phyloP scores from a whole-genome alignment of 2,329 filamentous ascomycete species.

The Aspergillus puulaauensis region DNA sequence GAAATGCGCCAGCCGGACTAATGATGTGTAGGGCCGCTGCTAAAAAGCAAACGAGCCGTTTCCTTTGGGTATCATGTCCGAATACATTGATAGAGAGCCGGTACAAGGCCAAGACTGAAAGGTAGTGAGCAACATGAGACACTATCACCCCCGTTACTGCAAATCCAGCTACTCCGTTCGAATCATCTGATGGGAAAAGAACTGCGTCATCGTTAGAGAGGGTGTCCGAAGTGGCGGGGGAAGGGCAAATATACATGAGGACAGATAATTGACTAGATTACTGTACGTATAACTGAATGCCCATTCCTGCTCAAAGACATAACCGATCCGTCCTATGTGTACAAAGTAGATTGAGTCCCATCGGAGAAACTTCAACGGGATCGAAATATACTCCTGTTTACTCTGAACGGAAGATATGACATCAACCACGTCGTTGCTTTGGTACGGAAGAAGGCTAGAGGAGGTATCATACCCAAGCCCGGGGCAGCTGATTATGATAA shows the following conservation, averaged over 20 bases:
- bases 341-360: conserved; percentile 66
- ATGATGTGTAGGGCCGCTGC: conserved; percentile 75
- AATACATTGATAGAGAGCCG: conserved; percentile 62
- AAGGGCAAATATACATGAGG: conserved; percentile 28
- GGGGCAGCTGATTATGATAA: conserved; percentile 52
- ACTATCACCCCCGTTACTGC: conserved; percentile 62
- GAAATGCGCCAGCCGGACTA: conserved; percentile 84
- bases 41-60: conserved; percentile 51
- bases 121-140: conserved; percentile 72
- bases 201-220: conserved; percentile 22
- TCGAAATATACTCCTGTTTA: conserved; percentile 17
- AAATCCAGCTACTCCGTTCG: conserved; percentile 22
- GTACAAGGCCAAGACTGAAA: conserved; percentile 73
- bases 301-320: conserved; percentile 66
- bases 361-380: conserved; percentile 50
- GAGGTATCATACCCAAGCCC: conserved; percentile 65
- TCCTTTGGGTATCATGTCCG: conserved; percentile 28
- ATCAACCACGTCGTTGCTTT: conserved; percentile 10
- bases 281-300: conserved; percentile 61
- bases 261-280: conserved; percentile 41
- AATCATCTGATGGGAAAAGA: conserved; percentile 21
- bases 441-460: conserved; percentile 49
- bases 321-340: conserved; percentile 53
- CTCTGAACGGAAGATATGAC: conserved; percentile 6
- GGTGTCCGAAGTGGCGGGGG: background rate